These are phyloP conservation scores for Neurospora sp. DNA, from an alignment of 495 filamentous ascomycete genomes.

Conservation along the genomic window DNA sequence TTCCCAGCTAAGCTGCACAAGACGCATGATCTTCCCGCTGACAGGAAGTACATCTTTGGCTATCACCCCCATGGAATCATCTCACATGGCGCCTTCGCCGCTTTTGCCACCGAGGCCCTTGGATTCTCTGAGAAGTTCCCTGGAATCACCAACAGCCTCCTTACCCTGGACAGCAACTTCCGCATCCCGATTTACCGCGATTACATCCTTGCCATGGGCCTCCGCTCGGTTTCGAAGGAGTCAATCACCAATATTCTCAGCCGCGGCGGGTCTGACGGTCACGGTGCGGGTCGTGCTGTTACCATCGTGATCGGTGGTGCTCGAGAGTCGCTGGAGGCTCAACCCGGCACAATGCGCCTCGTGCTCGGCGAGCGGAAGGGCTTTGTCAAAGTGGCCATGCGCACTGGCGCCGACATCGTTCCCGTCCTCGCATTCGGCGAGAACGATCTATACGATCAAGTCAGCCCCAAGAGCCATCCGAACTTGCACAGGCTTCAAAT, in stretches of 20 bases:
- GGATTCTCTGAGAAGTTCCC: constrained; percentile 87
- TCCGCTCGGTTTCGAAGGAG: constrained; percentile 82
- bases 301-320: constrained; percentile 94
- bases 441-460: constrained; percentile 90
- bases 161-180: constrained; percentile 92
- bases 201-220: constrained; percentile 74
- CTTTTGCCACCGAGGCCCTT: constrained; percentile 83
- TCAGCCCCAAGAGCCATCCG: constrained; percentile 60
- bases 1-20: constrained; percentile 85
- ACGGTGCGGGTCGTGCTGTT: constrained; percentile 92
- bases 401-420: constrained; percentile 82
- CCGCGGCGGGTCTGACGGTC: constrained; percentile 60
- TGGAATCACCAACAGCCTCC: constrained; percentile 85
- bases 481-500: constrained; percentile 67
- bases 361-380: constrained; percentile 78
- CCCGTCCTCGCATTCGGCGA: constrained; percentile 90
- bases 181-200: constrained; percentile 89
- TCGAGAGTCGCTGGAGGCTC: constrained; percentile 78
- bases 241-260: constrained; percentile 79
- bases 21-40: constrained; percentile 64
- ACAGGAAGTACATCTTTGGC: constrained; percentile 93
- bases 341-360: constrained; percentile 61
- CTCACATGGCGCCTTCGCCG: constrained; percentile 84
- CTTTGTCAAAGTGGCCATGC: constrained; percentile 85
- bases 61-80: constrained; percentile 98